Evolutionary conservation across 768 basidiomycete species (phyloP).

Genomic region (Russula sp.): DNA sequence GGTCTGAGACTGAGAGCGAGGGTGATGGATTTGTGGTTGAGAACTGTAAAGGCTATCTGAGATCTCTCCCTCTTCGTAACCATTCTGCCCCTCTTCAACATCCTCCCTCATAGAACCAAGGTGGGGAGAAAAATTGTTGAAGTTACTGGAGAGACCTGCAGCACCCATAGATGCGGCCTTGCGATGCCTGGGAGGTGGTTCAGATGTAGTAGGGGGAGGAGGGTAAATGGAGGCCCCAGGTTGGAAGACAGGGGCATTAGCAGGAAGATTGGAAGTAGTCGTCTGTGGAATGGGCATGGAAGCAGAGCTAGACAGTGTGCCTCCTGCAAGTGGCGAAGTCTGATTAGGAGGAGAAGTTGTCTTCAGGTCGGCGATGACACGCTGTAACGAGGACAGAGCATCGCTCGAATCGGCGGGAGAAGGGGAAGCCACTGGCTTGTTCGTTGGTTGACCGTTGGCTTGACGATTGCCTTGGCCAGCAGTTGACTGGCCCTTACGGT

Average conservation of each 20-base stretch:
- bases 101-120: slow-evolving; percentile 84
- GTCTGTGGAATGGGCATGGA: slow-evolving; percentile 50
- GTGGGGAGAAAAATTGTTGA: slow-evolving; percentile 73
- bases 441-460: slow-evolving; percentile 40
- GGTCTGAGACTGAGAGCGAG: slow-evolving; percentile 74
- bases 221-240: slow-evolving; percentile 62
- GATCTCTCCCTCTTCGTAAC: slow-evolving; percentile 80
- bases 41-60: slow-evolving; percentile 52
- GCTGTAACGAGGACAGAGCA: slow-evolving; percentile 83
- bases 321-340: slow-evolving; percentile 41
- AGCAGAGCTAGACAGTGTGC: slow-evolving; percentile 38
- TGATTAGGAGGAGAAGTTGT: slow-evolving; percentile 67
- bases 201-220: slow-evolving; percentile 46
- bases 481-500: slow-evolving; percentile 38
- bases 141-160: slow-evolving; percentile 54
- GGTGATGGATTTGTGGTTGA: slow-evolving; percentile 51
- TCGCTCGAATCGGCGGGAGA: slow-evolving; percentile 67
- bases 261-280: slow-evolving; percentile 50
- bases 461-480: slow-evolving; percentile 57
- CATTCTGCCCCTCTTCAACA: slow-evolving; percentile 53
- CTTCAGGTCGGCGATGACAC: slow-evolving; percentile 92
- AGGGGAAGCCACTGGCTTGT: slow-evolving; percentile 41
- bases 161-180: slow-evolving; percentile 76
- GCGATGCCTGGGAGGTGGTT: slow-evolving; percentile 62
- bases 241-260: slow-evolving; percentile 72